phyloP scores from a whole-genome alignment of 768 basidiomycete species.

The Pisolithus microcarpus region DNA sequence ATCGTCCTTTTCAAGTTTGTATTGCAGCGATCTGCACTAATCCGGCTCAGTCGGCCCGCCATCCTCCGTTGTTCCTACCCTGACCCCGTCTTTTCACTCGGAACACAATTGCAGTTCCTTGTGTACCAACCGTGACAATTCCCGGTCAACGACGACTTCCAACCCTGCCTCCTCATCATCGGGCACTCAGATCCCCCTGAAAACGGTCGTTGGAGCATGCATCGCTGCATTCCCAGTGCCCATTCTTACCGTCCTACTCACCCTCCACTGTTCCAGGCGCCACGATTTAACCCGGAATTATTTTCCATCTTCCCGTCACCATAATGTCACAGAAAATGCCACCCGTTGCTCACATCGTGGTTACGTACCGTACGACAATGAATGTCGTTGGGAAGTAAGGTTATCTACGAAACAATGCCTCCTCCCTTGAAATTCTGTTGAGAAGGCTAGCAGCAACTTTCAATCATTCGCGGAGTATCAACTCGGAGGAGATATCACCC shows the following conservation, averaged over 20 bases:
- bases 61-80: no score
- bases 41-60: no score
- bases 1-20: no score
- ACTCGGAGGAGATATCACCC: conserved; percentile 34
- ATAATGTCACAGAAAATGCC: conserved; percentile 36
- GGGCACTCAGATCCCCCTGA: no score
- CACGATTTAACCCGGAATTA: conserved; percentile 14
- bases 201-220: conserved; percentile 59
- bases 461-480: conserved; percentile 48
- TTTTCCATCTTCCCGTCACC: conserved; percentile 25
- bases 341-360: conserved; percentile 32
- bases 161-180: no score
- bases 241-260: conserved; percentile 40
- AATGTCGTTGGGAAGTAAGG: conserved; percentile 33
- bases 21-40: no score
- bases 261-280: conserved; percentile 48
- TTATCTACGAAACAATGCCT: conserved; percentile 33
- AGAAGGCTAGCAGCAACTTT: conserved; percentile 55
- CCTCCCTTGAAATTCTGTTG: conserved; percentile 40
- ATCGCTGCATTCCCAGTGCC: conserved; percentile 51
- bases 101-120: no score
- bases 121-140: no score
- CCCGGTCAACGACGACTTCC: no score
- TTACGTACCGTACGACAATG: conserved; percentile 19
- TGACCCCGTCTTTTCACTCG: no score